phyloP scores from a whole-genome alignment of 257 asterid species.

The Solanum neorickii region DNA sequence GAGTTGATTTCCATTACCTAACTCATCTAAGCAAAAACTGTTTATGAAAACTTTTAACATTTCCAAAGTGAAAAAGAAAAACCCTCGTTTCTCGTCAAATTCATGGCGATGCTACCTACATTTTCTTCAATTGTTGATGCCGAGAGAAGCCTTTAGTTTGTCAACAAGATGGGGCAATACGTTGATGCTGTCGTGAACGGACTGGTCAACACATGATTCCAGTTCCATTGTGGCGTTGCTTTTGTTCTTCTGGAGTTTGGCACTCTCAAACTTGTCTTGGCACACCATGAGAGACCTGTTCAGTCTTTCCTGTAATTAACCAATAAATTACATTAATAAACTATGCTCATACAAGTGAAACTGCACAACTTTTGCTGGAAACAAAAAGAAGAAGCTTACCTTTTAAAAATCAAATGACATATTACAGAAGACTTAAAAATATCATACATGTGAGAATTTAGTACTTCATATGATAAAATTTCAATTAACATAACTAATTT shows the following conservation, averaged over 20 bases:
- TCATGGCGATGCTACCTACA: background rate
- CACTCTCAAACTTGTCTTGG: slow-evolving; percentile 75
- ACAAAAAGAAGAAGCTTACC: background rate
- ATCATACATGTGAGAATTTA: background rate
- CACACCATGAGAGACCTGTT: slow-evolving; percentile 67
- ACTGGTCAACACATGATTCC: slow-evolving; percentile 70
- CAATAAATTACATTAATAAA: background rate
- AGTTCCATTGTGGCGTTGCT: slow-evolving; percentile 26
- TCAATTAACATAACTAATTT: background rate
- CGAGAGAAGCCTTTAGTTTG: slow-evolving; percentile 40
- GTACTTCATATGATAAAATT: background rate
- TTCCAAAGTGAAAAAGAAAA: background rate
- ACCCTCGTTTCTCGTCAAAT: background rate
- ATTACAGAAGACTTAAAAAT: background rate
- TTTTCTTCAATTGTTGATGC: slow-evolving; percentile 19
- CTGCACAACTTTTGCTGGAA: background rate
- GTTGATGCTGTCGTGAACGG: slow-evolving; percentile 51
- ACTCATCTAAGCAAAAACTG: background rate
- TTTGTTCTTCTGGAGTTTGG: slow-evolving; percentile 43
- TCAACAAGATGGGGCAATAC: slow-evolving; percentile 64
- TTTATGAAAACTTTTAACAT: background rate
- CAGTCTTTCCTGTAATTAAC: slow-evolving; percentile 47
- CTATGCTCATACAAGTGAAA: background rate
- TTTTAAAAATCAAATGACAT: background rate
- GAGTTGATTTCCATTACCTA: background rate